Evolutionary conservation across 345 rosid species (phyloP).

Genomic region (Populus euphratica): DNA sequence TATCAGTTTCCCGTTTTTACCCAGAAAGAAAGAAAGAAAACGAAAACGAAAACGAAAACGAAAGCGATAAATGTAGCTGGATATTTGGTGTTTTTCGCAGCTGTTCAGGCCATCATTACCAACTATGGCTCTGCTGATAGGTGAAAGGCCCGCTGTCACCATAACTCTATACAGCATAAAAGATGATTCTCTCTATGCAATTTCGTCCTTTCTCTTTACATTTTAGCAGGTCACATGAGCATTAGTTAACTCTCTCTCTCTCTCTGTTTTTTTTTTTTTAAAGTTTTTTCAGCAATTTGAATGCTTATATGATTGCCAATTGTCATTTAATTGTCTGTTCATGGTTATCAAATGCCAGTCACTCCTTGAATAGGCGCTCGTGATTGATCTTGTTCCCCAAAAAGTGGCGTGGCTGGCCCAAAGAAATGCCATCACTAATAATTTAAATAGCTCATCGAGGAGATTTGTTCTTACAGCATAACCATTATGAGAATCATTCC

Average conservation of each 20-base stretch:
- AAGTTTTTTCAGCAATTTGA: no score
- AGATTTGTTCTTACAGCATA: background rate
- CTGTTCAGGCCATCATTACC: background rate
- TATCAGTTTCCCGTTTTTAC: no score
- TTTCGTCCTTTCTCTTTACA: background rate
- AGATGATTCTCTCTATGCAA: background rate
- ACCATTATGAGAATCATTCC: background rate
- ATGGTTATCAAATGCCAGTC: background rate
- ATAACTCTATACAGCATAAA: background rate
- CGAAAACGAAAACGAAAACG: no score
- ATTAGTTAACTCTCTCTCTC: no score
- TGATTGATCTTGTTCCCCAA: background rate
- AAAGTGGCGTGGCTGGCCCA: background rate
- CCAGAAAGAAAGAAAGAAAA: no score
- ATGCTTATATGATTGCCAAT: background rate
- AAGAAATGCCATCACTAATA: background rate
- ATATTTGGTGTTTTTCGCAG: no score
- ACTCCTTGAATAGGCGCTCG: background rate
- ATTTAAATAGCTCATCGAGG: background rate
- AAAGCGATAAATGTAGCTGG: no score
- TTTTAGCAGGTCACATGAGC: background rate
- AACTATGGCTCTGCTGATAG: no score
- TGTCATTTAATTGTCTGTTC: background rate
- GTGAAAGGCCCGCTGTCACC: background rate
- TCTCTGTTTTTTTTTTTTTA: no score